phyloP scores from a whole-genome alignment of 371 early-diverging fungal species.

The Mucor ambiguus region DNA sequence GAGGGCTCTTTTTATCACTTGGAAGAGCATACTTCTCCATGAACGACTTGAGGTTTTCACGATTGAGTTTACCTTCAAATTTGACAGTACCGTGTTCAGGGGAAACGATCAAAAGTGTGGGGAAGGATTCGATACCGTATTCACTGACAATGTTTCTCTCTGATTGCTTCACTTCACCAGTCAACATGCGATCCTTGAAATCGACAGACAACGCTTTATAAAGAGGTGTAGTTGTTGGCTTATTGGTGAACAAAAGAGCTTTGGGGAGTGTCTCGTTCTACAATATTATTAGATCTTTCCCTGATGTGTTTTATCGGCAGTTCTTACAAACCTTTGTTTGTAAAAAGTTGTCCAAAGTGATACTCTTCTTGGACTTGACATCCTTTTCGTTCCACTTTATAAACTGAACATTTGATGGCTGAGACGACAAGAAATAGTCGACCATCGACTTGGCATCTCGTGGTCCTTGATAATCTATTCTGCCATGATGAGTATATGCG shows the following conservation, averaged over 20 bases:
- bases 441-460: slow-evolving; percentile 80
- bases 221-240: slow-evolving; percentile 72
- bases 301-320: neutral
- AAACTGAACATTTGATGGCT: slow-evolving; percentile 63
- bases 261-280: slow-evolving; percentile 57
- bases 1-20: slow-evolving; percentile 21
- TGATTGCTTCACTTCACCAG: slow-evolving; percentile 74
- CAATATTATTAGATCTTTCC: neutral
- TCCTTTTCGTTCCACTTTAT: slow-evolving; percentile 52
- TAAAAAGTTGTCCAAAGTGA: slow-evolving; percentile 57
- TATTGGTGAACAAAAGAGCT: slow-evolving; percentile 79
- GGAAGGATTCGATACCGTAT: slow-evolving; percentile 62
- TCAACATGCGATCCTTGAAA: slow-evolving; percentile 64
- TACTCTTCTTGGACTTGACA: slow-evolving; percentile 57
- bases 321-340: slow-evolving; percentile 33
- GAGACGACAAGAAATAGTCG: slow-evolving; percentile 60
- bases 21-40: slow-evolving; percentile 56
- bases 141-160: slow-evolving; percentile 51
- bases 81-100: slow-evolving; percentile 33
- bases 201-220: slow-evolving; percentile 86
- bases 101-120: slow-evolving; percentile 66
- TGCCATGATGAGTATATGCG: neutral
- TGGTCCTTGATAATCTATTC: slow-evolving; percentile 82
- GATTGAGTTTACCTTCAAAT: slow-evolving; percentile 60
- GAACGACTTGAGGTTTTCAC: slow-evolving; percentile 57